Evolutionary conservation across 768 basidiomycete genomes (phyloP), one percentile per base, ranked within the genome.

Genomic region (Trametes villosa): DNA sequence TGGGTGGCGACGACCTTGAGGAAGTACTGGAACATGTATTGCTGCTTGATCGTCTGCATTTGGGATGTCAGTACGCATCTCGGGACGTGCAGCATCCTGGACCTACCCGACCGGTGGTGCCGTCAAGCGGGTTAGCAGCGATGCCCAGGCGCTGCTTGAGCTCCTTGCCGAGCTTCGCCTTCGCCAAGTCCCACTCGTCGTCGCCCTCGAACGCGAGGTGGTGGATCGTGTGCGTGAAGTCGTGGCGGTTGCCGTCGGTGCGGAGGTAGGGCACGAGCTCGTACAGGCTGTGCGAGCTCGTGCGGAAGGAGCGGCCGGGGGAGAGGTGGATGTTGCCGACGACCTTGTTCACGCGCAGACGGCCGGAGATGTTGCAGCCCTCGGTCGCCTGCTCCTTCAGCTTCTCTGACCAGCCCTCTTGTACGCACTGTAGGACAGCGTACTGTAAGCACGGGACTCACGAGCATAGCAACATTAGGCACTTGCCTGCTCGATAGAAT

Each of bases 1-100:
- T 91, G 89, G 2, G 96, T 99, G 8, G 94, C 94, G 40, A 99
- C 97, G 45, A 99, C 96, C 76, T 99, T 99, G 70, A 99, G 81
- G 86, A 98, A 98, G 76, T 98, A 96, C 71, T 98, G 94, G 84
- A 94, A 97, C 94, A 97, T 95, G 73, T 93, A 96, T 66, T 94
- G 84, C 26, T 87, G 75, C 70, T 91, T 90, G 65, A 75, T 78
- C 1, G 94, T 94, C 89, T 92, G 59, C 20, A 11, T 30, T 8
- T 1, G 18, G 22, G 0, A 46, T 69, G 44, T 55, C 27, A 48
- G 42, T 41, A 36, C 60, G 44, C 40, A 41, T 30, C 27, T 46
- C 20, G 62, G 54, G 12, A 22, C 13, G 18, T 17, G 45, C 30
- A 45, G 36, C 48, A n/a, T 18, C 4, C 49, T 9, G 40, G 7